Base-by-base conservation (phyloP, 768 basidiomycete genomes). In the Leccinum obscurum region DNA sequence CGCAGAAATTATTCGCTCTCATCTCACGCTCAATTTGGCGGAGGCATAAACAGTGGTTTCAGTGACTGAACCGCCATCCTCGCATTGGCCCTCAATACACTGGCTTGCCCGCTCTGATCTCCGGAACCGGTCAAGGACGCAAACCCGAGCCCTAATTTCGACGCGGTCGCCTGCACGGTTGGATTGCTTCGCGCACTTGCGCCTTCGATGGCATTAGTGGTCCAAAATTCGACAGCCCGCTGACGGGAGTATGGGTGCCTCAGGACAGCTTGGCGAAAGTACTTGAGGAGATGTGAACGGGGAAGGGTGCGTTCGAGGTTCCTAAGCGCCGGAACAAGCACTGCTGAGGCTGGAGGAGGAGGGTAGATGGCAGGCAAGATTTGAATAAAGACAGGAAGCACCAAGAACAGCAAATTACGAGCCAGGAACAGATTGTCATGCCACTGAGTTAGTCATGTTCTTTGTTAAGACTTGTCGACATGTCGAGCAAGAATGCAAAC, bases 361-460 rank as follows among this genome's bases (percentile, higher is more conserved):
- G 67, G 65, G 8, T 71, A 61, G 4, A 71, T 53, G 20, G 76
- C 77, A 5, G 83, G 78, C 6, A 78, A 55, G 54, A 77, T 63
- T 68, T 81, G 79, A 10, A 85, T 67, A 55, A 82, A 37, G 28
- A 84, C 62, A 5, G 88, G 86, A 3, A 90, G 76, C 32, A 79
- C 7, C 58, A 89, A 75, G 74, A 91, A 87, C 56, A 88, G 70
- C 2, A 77, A 28, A 56, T 83, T 81, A n/a, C 90, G 88, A 35
- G 74, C 61, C 52, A 78, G 68, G 68, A 82, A 80, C 39, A 87
- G 72, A 28, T 68, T 76, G 69, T 91, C 88, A 72, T 89, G 86
- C 85, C 85, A 87, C 89, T 91, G 54, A 14, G 17, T 58, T 22
- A n/a, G n/a, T 54, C 30, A 50, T 20, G 5, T 20, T 28, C 39